Conservation (phyloP, 2,329 filamentous ascomycete genomes). For the Xylariaceae sp. region DNA sequence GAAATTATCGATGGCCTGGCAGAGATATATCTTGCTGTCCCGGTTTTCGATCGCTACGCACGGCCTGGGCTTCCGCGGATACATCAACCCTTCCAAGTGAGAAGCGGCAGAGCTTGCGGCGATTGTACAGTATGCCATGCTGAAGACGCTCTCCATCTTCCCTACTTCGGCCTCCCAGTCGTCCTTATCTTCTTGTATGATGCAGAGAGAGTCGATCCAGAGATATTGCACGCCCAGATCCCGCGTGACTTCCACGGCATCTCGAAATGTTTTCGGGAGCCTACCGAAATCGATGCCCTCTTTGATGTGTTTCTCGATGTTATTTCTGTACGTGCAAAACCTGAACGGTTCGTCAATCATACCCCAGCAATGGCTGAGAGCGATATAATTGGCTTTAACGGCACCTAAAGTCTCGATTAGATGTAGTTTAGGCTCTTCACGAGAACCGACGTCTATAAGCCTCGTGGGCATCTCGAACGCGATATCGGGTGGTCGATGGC, state of each 20-base stretch:
- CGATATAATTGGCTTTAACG: neutral
- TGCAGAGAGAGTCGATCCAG: conserved; percentile 13
- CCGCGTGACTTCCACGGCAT: conserved; percentile 1
- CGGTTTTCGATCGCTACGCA: conserved; percentile 6
- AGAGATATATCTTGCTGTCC: conserved; percentile 7
- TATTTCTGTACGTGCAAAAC: conserved; percentile 1
- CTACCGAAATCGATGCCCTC: neutral
- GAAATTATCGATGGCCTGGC: conserved; percentile 22
- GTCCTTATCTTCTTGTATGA: neutral
- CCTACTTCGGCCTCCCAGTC: conserved; percentile 5
- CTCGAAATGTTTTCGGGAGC: conserved; percentile 2
- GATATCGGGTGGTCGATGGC: neutral
- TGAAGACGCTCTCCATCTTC: conserved; percentile 23
- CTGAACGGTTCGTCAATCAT: neutral
- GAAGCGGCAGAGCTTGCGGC: conserved; percentile 13
- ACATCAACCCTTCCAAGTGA: conserved; percentile 11
- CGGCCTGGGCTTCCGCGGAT: neutral
- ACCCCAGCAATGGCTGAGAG: conserved; percentile 14
- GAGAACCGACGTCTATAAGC: conserved; percentile 10
- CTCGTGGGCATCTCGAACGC: conserved; percentile 4
- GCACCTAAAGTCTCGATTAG: conserved; percentile 1
- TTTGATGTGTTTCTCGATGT: neutral
- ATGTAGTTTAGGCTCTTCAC: neutral
- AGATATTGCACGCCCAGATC: conserved; percentile 1
- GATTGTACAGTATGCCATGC: conserved; percentile 21